Evolutionary conservation across 441 rosid genomes (phyloP).

Genomic region (Euphorbia corollata): DNA sequence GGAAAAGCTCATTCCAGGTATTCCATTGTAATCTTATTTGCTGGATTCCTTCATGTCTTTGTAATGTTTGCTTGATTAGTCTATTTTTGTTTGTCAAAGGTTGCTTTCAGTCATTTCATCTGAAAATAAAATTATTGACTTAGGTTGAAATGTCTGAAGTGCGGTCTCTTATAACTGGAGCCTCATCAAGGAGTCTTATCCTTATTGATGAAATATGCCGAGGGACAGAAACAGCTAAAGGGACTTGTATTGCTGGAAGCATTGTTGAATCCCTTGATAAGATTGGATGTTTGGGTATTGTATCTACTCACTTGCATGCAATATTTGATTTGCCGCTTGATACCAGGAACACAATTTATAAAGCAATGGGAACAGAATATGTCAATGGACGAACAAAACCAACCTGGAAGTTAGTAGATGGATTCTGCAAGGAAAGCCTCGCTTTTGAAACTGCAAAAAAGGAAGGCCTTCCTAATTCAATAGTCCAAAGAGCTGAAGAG

Average conservation of each 20-base stretch:
- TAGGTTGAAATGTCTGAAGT: slow-evolving; percentile 99
- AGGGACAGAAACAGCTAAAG: slow-evolving; percentile 95
- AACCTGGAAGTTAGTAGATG: slow-evolving; percentile 86
- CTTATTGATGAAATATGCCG: slow-evolving; percentile 95
- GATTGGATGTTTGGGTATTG: slow-evolving; percentile 83
- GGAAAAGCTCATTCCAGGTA: slow-evolving; percentile 98
- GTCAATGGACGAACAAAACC: slow-evolving; percentile 71
- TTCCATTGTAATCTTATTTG: background rate
- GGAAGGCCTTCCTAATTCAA: slow-evolving; percentile 71
- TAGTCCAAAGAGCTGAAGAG: slow-evolving; percentile 81
- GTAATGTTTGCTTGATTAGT: background rate
- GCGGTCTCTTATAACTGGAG: slow-evolving; percentile 60
- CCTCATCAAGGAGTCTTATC: slow-evolving; percentile 83
- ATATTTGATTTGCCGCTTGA: slow-evolving; percentile 69
- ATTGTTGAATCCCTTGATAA: slow-evolving; percentile 71
- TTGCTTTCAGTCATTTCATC: no score
- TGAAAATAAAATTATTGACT: slow-evolving; percentile 9
- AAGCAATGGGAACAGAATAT: slow-evolving; percentile 85
- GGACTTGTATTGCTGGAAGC: slow-evolving; percentile 97
- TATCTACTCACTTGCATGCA: slow-evolving; percentile 95
- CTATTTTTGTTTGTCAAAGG: background rate
- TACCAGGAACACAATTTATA: slow-evolving; percentile 46
- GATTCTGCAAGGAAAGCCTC: slow-evolving; percentile 90
- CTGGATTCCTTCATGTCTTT: background rate
- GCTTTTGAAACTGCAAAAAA: slow-evolving; percentile 96